Evolutionary conservation across 768 basidiomycete species (phyloP), one percentile per base, ranked within the genome.

Genomic region (Thelephora ganbajun): DNA sequence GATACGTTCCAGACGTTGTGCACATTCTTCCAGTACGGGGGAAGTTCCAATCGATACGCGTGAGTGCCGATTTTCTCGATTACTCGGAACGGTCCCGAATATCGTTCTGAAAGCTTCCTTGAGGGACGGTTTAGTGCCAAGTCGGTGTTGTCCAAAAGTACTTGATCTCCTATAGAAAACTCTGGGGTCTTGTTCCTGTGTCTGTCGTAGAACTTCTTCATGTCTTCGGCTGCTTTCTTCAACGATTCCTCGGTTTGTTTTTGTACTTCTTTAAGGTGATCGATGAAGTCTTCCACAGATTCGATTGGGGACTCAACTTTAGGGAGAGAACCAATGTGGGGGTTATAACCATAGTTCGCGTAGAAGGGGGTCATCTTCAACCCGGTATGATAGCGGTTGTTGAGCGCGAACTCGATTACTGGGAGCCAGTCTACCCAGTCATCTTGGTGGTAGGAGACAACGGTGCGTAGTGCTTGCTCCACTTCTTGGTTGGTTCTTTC

Each of bases 401-500:
- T n/a, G n/a, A n/a, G n/a, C n/a, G n/a, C n/a, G 34, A 53, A 43
- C n/a, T n/a, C n/a, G n/a, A n/a, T n/a, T n/a, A n/a, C n/a, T n/a
- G n/a, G n/a, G n/a, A n/a, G n/a, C n/a, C n/a, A n/a, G n/a, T n/a
- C n/a, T n/a, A n/a, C n/a, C n/a, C n/a, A n/a, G n/a, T n/a, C n/a
- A n/a, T n/a, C n/a, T n/a, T n/a, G n/a, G n/a, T n/a, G n/a, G n/a
- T n/a, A n/a, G n/a, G n/a, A n/a, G n/a, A n/a, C n/a, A 51, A 61
- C 69, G 0, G 61, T 43, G 0, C 64, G 54, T 0, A 73, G 62
- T 49, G 66, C 69, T 11, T 61, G 59, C 48, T 73, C 67, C 0
- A 72, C 22, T 4, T 62, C 55, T 48, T 69, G 67, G 48, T 73
- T 70, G 9, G 63, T 52, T 1, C 59, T 48, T 47, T 74, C 69